phyloP scores from a whole-genome alignment of 768 basidiomycete genomes.

The Hericium alpestre region DNA sequence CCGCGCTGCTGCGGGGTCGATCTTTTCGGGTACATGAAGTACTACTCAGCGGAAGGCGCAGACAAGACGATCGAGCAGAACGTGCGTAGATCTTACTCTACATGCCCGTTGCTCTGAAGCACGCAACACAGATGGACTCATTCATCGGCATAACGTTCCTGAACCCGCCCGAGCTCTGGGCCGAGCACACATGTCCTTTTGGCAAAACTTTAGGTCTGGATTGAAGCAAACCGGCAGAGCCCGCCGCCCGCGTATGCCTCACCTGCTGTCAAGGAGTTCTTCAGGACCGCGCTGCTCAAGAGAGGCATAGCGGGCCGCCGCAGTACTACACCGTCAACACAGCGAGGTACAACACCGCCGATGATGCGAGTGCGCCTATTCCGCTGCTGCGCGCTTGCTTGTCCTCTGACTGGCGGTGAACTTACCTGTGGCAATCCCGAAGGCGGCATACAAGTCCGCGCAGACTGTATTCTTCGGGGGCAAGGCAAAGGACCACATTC shows the following conservation, averaged over 20 bases:
- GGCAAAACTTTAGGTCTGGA: conserved; percentile 24
- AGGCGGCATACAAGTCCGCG: conserved; percentile 11
- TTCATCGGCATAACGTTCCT: conserved; percentile 25
- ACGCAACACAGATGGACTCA: conserved; percentile 19
- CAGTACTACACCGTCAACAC: conserved; percentile 28
- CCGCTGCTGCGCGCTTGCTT: neutral
- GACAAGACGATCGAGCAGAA: conserved; percentile 23
- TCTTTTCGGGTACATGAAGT: conserved; percentile 32
- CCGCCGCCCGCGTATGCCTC: conserved; percentile 23
- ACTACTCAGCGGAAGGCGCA: conserved; percentile 22
- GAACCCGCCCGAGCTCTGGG: conserved; percentile 20
- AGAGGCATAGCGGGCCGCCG: conserved; percentile 24
- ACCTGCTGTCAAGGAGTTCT: conserved; percentile 18
- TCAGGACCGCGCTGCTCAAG: conserved; percentile 17
- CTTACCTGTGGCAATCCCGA: neutral
- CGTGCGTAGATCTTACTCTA: conserved; percentile 14
- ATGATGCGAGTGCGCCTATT: conserved; percentile 17
- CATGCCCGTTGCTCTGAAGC: neutral
- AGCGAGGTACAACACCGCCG: conserved; percentile 19
- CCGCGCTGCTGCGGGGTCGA: conserved; percentile 24
- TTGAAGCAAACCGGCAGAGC: conserved; percentile 3
- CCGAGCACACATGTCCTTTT: conserved; percentile 22
- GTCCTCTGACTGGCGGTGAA: neutral
- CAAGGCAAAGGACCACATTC: conserved; percentile 45
- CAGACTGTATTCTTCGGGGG: conserved; percentile 54